phyloP scores from a whole-genome alignment of 2,329 filamentous ascomycete species.

The Scolecobasidium constrictum region DNA sequence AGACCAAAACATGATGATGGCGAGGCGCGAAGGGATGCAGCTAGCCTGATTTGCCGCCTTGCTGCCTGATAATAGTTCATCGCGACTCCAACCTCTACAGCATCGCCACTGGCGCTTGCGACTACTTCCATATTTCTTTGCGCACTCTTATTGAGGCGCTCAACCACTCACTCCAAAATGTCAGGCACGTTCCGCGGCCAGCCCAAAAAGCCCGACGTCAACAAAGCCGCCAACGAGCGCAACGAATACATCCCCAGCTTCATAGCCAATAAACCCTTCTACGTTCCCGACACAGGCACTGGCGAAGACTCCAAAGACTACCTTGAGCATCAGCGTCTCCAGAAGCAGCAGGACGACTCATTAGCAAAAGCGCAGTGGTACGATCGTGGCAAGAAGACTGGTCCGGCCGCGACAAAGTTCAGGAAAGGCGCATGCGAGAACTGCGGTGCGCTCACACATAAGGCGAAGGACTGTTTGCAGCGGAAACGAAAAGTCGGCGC shows the following conservation, averaged over 20 bases:
- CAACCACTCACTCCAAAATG: no score
- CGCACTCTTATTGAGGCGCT: no score
- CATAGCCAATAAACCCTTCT: conserved; percentile 97
- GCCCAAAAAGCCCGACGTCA: conserved; percentile 8
- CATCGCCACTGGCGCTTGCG: no score
- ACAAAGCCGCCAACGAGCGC: conserved; percentile 6
- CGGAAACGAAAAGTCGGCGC: conserved; percentile 82
- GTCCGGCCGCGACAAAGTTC: conserved; percentile 87
- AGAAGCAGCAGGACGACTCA: conserved; percentile 48
- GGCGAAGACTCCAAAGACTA: conserved; percentile 76
- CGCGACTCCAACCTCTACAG: no score
- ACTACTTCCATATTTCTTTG: no score
- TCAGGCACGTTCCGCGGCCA: conserved; percentile 7
- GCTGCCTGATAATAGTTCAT: neutral
- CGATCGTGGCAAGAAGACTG: conserved; percentile 73
- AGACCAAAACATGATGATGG: no score
- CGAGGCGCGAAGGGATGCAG: no score
- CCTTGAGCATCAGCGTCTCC: conserved; percentile 87
- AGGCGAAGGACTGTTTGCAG: conserved; percentile 84
- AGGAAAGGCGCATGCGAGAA: conserved; percentile 98
- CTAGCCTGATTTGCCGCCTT: no score
- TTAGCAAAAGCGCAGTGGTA: conserved; percentile 80
- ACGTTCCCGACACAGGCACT: conserved; percentile 46
- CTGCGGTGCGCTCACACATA: conserved; percentile 94
- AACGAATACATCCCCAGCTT: conserved; percentile 85